Conservation (phyloP, 1,284 basidiomycete species). For the Tremellales sp. region DNA sequence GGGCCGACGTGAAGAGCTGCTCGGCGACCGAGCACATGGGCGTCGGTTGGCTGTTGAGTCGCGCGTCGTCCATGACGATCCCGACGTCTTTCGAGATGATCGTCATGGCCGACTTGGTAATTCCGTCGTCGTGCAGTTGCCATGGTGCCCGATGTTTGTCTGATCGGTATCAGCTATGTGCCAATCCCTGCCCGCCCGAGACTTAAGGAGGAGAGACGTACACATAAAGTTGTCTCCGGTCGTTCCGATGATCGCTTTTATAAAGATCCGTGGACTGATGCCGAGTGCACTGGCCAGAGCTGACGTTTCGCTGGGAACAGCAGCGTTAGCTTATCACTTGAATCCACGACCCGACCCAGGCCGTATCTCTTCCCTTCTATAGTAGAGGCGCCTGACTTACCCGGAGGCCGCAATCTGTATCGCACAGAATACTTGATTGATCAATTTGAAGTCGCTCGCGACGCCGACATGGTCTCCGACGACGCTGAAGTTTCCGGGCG, state of each 20-base stretch:
- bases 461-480: slow-evolving; percentile 30
- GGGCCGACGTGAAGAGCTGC: slow-evolving; percentile 34
- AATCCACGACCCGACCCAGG: too few species aligned
- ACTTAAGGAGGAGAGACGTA: slow-evolving; percentile 11
- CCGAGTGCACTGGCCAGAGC: slow-evolving; percentile 42
- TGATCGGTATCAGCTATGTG: too few species aligned
- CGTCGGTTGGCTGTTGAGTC: slow-evolving; percentile 27
- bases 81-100: slow-evolving; percentile 43
- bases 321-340: too few species aligned
- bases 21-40: slow-evolving; percentile 37
- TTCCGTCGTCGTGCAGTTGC: slow-evolving; percentile 32
- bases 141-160: slow-evolving; percentile 39
- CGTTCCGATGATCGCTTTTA: slow-evolving; percentile 36
- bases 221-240: slow-evolving; percentile 48
- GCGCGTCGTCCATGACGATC: slow-evolving; percentile 42
- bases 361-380: background rate
- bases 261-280: slow-evolving; percentile 36
- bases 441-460: slow-evolving; percentile 43
- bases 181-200: too few species aligned
- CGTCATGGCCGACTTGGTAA: slow-evolving; percentile 41
- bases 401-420: slow-evolving; percentile 32
- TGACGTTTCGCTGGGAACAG: slow-evolving; percentile 34
- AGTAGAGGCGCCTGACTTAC: slow-evolving; percentile 7
- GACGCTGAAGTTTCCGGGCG: slow-evolving; percentile 29
- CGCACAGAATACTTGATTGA: slow-evolving; percentile 43